These are phyloP conservation scores for Malassezia furfur DNA, from an alignment of 1,284 basidiomycete species.

Conservation along the genomic window DNA sequence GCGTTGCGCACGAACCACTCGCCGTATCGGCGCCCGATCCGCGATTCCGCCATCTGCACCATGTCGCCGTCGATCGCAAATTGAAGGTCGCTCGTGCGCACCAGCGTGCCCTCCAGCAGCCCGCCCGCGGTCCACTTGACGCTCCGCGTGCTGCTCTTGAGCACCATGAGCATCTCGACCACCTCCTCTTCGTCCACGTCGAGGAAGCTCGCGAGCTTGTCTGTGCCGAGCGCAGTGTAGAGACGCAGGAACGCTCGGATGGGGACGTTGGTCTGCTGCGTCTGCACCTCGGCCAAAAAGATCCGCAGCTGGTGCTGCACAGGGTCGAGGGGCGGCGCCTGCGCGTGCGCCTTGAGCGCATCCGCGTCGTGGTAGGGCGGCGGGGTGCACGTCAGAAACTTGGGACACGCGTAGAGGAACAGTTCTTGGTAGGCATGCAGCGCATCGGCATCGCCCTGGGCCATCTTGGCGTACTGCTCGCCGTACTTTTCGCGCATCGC, in stretches of 20 bases:
- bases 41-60: conserved; percentile 89
- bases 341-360: conserved; percentile 56
- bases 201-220: conserved; percentile 82
- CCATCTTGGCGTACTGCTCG: conserved; percentile 78
- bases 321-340: conserved; percentile 58
- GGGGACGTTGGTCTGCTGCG: conserved; percentile 69
- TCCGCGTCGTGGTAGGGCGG: conserved; percentile 79
- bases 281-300: conserved; percentile 69
- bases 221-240: conserved; percentile 83
- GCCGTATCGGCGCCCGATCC: conserved; percentile 79
- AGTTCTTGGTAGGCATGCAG: conserved; percentile 82
- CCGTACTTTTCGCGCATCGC: conserved; percentile 86
- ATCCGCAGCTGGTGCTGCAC: conserved; percentile 72
- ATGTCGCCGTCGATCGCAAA: conserved; percentile 91
- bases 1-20: conserved; percentile 80
- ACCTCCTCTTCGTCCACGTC: conserved; percentile 80
- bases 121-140: conserved; percentile 59
- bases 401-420: conserved; percentile 86
- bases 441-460: conserved; percentile 58
- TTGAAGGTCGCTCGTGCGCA: conserved; percentile 84
- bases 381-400: conserved; percentile 81
- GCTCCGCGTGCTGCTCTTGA: conserved; percentile 65
- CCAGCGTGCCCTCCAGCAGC: conserved; percentile 72
- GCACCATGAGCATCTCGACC: conserved; percentile 89
- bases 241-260: conserved; percentile 85